Percentiles rank a stretch among this genome's conserved stretches.
Conservation (phyloP, 352 stramenopile genomes). For the Salisapilia sapeloensis region DNA sequence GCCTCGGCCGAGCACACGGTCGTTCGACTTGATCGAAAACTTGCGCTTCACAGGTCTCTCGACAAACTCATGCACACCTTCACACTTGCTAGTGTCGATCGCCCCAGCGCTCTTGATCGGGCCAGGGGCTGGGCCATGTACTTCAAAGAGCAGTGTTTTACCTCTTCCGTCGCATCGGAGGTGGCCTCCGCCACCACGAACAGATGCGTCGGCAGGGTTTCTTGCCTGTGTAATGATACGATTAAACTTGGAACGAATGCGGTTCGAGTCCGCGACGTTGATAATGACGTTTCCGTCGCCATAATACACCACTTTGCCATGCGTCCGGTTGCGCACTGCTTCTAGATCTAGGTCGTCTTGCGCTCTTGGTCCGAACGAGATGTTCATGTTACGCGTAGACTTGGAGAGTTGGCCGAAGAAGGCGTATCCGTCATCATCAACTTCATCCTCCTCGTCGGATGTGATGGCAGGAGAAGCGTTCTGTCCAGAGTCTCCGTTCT, state of each 20-base stretch:
- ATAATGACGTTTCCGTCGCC: slow-evolving; percentile 63
- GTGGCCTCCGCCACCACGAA: slow-evolving; percentile 48
- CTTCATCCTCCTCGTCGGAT: slow-evolving; percentile 11
- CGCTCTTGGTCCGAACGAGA: slow-evolving; percentile 39
- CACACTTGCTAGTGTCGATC: slow-evolving; percentile 24
- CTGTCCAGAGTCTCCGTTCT: slow-evolving; percentile 5
- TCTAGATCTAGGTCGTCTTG: slow-evolving; percentile 35
- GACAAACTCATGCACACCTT: slow-evolving; percentile 3
- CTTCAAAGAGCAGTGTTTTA: slow-evolving; percentile 53
- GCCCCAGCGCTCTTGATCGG: slow-evolving; percentile 22
- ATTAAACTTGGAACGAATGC: slow-evolving; percentile 68
- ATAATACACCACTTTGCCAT: slow-evolving; percentile 63
- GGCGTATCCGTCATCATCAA: slow-evolving; percentile 43
- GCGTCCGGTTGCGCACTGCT: slow-evolving; percentile 23
- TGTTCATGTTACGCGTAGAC: slow-evolving; percentile 7
- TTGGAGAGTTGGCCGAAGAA: slow-evolving; percentile 37
- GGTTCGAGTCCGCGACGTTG: slow-evolving; percentile 68
- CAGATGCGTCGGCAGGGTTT: slow-evolving; percentile 36
- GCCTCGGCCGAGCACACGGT: slow-evolving; percentile 4
- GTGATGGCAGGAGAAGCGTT: slow-evolving; percentile 23
- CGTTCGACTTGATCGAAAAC: slow-evolving; percentile 1
- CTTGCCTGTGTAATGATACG: slow-evolving; percentile 65
- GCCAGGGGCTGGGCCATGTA: slow-evolving; percentile 38
- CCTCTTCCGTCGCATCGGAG: slow-evolving; percentile 59
- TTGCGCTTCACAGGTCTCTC: slow-evolving; percentile 2